These are phyloP conservation scores for Cardamine resedifolia DNA, from an alignment of 345 rosid species.

Conservation along the genomic window DNA sequence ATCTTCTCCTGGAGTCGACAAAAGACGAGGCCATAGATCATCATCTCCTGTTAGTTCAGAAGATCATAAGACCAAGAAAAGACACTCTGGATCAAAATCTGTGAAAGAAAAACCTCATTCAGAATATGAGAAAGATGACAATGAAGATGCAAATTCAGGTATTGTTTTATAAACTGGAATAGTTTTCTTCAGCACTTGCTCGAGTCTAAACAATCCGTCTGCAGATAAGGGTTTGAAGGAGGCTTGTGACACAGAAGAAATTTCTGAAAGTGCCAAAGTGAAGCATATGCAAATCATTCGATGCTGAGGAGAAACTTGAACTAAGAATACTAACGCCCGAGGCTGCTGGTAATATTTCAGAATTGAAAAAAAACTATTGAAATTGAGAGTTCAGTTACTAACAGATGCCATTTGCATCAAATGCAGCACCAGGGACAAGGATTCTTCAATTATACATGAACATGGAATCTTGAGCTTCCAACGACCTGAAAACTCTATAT, in stretches of 20 bases:
- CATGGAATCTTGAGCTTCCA: slow-evolving; percentile 3
- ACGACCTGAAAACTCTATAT: slow-evolving; percentile 3
- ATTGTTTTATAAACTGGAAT: not conserved
- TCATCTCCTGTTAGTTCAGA: slow-evolving; percentile 45
- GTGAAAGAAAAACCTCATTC: slow-evolving; percentile 38
- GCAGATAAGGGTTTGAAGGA: slow-evolving; percentile 18
- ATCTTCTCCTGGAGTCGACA: slow-evolving; percentile 48
- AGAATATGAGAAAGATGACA: slow-evolving; percentile 28
- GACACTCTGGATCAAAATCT: slow-evolving; percentile 48
- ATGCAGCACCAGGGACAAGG: not conserved
- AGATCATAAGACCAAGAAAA: slow-evolving; percentile 43
- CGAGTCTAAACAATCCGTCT: slow-evolving; percentile 3
- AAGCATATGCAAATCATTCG: not conserved
- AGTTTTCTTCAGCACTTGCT: not conserved
- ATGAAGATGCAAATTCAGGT: slow-evolving; percentile 30
- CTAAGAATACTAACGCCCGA: not conserved
- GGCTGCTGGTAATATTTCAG: slow-evolving; percentile 16
- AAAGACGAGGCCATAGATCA: slow-evolving; percentile 40
- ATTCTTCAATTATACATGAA: not conserved
- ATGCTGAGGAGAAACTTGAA: slow-evolving; percentile 6
- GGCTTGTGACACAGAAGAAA: not conserved
- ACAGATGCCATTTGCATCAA: slow-evolving; percentile 1
- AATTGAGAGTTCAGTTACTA: not conserved
- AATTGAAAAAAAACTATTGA: not conserved
- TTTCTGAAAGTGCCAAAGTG: slow-evolving; percentile 8